Percentiles rank a stretch among this genome's conserved stretches.
phyloP scores from a whole-genome alignment of 441 rosid species.

The Isatis lusitanica region DNA sequence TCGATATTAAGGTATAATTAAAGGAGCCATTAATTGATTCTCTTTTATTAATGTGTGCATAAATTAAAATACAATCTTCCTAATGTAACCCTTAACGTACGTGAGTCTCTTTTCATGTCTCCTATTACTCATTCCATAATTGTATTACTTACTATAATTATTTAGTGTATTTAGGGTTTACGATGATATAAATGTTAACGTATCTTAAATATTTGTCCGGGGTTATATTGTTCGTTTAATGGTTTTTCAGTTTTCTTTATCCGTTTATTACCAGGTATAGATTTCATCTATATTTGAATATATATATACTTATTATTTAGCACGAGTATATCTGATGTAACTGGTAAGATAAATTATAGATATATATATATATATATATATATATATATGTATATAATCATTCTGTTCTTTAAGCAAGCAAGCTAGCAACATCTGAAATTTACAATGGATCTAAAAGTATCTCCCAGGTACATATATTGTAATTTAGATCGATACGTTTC shows the following conservation, averaged over 20 bases:
- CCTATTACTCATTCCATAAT: neutral
- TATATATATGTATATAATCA: too few species aligned
- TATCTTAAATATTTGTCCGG: slow-evolving; percentile 9
- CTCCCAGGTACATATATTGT: neutral
- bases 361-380: too few species aligned
- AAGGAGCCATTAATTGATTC: slow-evolving; percentile 5
- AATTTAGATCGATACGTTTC: neutral
- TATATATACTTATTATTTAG: neutral
- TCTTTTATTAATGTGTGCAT: neutral
- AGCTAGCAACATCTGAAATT: neutral
- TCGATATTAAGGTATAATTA: slow-evolving; percentile 27
- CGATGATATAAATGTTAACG: neutral
- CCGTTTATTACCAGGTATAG: neutral
- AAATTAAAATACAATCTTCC: neutral
- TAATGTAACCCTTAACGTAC: slow-evolving; percentile 4
- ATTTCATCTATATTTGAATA: neutral
- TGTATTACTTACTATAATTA: neutral
- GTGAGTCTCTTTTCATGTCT: neutral
- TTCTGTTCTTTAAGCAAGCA: neutral
- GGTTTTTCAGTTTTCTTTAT: neutral
- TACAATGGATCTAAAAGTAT: neutral
- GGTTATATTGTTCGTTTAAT: neutral
- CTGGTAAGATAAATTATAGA: neutral
- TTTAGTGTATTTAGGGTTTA: neutral
- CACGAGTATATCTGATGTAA: neutral